Percentiles rank a stretch among this genome's conserved stretches.
phyloP scores from a whole-genome alignment of 202 grass and related monocot genomes.

The Miscanthus sacchariflorus region DNA sequence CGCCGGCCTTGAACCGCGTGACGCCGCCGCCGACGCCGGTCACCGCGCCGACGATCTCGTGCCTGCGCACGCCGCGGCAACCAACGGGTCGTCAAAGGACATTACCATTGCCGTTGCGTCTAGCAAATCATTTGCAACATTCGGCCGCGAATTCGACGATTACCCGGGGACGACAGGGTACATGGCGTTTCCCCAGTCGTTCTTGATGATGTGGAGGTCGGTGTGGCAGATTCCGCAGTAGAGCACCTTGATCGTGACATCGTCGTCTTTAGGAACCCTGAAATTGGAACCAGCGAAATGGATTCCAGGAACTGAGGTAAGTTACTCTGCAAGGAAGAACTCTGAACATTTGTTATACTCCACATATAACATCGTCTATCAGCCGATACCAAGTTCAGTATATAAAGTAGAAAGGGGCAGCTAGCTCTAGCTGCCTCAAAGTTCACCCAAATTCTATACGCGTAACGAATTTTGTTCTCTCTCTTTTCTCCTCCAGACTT shows the following conservation, averaged over 20 bases:
- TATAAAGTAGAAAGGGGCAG: no score
- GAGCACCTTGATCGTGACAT: slow-evolving; percentile 37
- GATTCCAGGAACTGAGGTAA: no score
- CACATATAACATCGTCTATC: no score
- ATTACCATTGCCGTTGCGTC: background rate
- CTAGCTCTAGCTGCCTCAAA: no score
- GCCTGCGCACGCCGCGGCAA: background rate
- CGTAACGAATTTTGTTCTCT: background rate
- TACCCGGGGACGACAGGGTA: slow-evolving; percentile 36
- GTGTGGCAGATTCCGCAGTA: slow-evolving; percentile 41
- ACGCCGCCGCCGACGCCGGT: slow-evolving; percentile 16
- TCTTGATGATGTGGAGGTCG: slow-evolving; percentile 35
- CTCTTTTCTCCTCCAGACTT: background rate
- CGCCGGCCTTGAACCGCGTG: slow-evolving; percentile 4
- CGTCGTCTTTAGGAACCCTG: slow-evolving; percentile 17
- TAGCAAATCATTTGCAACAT: background rate
- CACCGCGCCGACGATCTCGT: slow-evolving; percentile 32
- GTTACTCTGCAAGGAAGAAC: no score
- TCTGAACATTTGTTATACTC: no score
- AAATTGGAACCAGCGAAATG: background rate
- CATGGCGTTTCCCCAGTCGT: slow-evolving; percentile 29
- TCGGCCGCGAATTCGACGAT: background rate
- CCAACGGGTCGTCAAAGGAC: background rate
- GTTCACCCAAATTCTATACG: no score
- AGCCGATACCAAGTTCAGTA: no score